Base-by-base conservation (phyloP, 2,329 filamentous ascomycete species). In the Zymoseptoria crescenta region DNA sequence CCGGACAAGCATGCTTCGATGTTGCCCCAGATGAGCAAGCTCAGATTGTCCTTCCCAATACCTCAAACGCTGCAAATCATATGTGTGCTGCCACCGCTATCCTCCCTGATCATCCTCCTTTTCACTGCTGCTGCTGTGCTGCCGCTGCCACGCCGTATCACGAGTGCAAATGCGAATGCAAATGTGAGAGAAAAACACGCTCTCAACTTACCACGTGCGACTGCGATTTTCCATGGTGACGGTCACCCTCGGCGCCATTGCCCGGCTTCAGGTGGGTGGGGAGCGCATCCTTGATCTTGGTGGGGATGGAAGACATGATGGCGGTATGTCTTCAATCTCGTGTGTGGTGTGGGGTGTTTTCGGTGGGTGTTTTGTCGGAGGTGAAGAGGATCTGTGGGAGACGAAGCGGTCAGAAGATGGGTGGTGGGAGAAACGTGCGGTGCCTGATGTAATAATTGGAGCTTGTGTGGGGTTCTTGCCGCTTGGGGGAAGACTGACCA, bases 221-320 rank as follows among this genome's bases (percentile, higher is more conserved):
- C 75, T 88, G 87, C 68, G 87, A 88, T 83, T 92, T 92, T 78
- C 88, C 88, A 76, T 92, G 88, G 74, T 90, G 89, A 74, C 86
- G 85, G 68, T 81, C 77, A 58, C 62, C 67, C 57, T 73, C 73
- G 58, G 65, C 72, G 64, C 74, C 77, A 65, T 73, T 74, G 60
- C 77, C 76, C 63, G 86, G 58, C 83, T 91, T 93, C 70, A 96
- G 83, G 81, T 95, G 93, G 50, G 88, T 81, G 65, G 92, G 91
- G 69, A 96, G 80, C 65, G 89, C 88, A 77, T 84, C 86, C 80
- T 84, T 91, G 69, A 86, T 79, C 68, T 80, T 79, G 71, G 84
- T 81, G 65, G 88, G 86, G 88, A 93, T 93, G 69, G 68, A 20
- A 79, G 50, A 52, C 69, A 72, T 73, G 24, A 63, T 67, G 59